Evolutionary conservation across 495 filamentous ascomycete genomes (phyloP), one percentile per base, ranked within the genome.

Genomic region (Ascodesmis nigricans): DNA sequence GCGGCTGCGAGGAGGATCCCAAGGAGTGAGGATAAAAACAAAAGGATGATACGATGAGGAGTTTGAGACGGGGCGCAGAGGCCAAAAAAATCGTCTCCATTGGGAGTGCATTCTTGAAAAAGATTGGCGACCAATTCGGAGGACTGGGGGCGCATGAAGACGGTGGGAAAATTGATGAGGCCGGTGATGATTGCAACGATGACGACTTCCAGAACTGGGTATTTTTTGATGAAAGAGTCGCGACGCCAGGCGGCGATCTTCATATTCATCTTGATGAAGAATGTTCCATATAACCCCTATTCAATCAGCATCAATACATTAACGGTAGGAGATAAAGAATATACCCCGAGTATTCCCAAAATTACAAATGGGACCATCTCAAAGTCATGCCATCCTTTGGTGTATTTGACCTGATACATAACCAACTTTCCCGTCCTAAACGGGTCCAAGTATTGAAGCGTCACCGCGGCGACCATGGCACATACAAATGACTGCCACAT

Each of bases 401-500:
- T 80, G 55, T 95, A 95, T 5, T 77, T 91, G 43, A 95, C 84
- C 55, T 97, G 83, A 56, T 93, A 97, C 11, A 95, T 59, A 32
- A 95, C 87, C 35, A 97, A 72, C 49, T 95, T 93, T 13, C 90
- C 87, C 2, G 84, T 91, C 25, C 87, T 67, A 53, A 95, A 95
- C 8, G 87, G 87, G 50, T 97, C 83, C 36, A 91, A 66, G 19
- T 78, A 78, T 53, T 97, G 84, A 18, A 97, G 56, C 10, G 79
- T 80, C 5, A 95, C 79, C 10, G 90, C 83, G 10, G 87, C 87
- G 7, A 91, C 75, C 83, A 95, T 95, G 47, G 87, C 87, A 46
- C 84, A 92, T 11, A 97, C 87, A 56, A 97, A 95, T 51, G 80
- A 91, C 51, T 93, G 84, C 87, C 87, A 97, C 87, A 97, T 97